Evolutionary conservation across 306 rosid genomes (phyloP), one percentile per base, ranked within the genome.

Genomic region (Trichosanthes cucumerina): DNA sequence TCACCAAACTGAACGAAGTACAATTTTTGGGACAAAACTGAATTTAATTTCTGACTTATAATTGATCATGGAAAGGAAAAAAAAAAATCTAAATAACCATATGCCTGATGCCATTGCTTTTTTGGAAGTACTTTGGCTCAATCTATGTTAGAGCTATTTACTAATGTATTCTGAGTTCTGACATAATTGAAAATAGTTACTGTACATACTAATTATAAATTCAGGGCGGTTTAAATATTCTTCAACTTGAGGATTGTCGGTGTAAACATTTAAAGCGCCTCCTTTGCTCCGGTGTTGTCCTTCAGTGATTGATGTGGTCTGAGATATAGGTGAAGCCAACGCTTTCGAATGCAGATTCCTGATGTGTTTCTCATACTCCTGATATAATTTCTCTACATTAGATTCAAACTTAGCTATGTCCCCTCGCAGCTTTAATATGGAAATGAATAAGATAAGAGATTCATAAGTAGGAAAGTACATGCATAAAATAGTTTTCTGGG

Each of bases 191-290:
- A 46, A 72, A 72, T 3, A 47, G 41, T 78, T 76, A 64, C 46
- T 59, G 11, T 64, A 88, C 98, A 77, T 87, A 92, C 98, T 89
- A 79, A 92, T 58, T 74, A 76, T 79, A 94, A 94, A 94, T 70
- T 80, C 87, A 1, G 96, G 90, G 79, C 85, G 91, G 0, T 92
- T 89, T 86, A 94, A 83, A 85, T 85, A 82, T 83, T 94, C 98
- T 82, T 89, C 97, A 31, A 94, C 93, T 3, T 89, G 95, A 85
- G 97, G 96, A 80, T 90, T 81, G 84, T 92, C 98, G 6, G 97
- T 88, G 88, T 88, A 92, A 75, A 94, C 95, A 80, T 49, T 88
- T 79, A 90, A 84, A 75, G 88, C 78, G 57, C 78, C 44, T 65
- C 87, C 86, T 77, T 83, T 87, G 34, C 38, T 70, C 64, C 21